Percentiles rank a stretch among this genome's conserved stretches.
These are phyloP conservation scores for Paecilomyces niveus DNA, from an alignment of 2,329 filamentous ascomycete species.

Conservation along the genomic window DNA sequence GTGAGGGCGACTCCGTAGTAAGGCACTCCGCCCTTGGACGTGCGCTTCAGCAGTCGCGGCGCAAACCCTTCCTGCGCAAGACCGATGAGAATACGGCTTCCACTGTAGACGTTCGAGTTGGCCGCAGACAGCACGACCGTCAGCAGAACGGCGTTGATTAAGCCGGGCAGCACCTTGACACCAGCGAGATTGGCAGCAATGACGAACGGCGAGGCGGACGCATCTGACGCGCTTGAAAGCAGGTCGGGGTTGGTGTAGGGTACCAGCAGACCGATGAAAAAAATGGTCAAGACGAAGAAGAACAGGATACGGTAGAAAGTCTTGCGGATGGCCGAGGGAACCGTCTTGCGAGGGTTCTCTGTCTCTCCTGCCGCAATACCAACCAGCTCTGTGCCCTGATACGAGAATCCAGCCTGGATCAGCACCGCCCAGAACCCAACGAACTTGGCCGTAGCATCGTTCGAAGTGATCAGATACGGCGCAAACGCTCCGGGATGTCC, in stretches of 20 bases:
- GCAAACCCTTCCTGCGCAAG: constrained; percentile 47
- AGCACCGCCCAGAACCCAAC: constrained; percentile 53
- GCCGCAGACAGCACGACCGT: constrained; percentile 38
- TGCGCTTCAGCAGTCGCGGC: constrained; percentile 35
- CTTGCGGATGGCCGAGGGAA: constrained; percentile 9
- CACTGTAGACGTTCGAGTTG: constrained; percentile 36
- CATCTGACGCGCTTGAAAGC: constrained; percentile 11
- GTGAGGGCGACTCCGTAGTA: constrained; percentile 40
- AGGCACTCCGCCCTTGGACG: constrained; percentile 38
- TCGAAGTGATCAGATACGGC: constrained; percentile 52
- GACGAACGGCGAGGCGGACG: constrained; percentile 34
- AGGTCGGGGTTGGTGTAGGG: constrained; percentile 4
- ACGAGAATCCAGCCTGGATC: constrained; percentile 34
- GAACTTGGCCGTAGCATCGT: constrained; percentile 54
- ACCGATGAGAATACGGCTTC: constrained; percentile 63
- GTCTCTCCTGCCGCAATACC: constrained; percentile 74
- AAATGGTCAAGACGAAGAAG: constrained; percentile 8
- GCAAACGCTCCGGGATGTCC: constrained; percentile 60
- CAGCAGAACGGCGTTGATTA: constrained; percentile 37
- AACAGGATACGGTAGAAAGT: constrained; percentile 7
- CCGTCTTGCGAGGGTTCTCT: constrained; percentile 8
- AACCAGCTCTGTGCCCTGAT: constrained; percentile 63
- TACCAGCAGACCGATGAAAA: constrained; percentile 9
- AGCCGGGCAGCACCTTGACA: constrained; percentile 30
- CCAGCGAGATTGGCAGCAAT: constrained; percentile 33